Evolutionary conservation across 73 alveolate genomes (phyloP), one percentile per base, ranked within the genome.

Genomic region (Breviolum minutum): DNA sequence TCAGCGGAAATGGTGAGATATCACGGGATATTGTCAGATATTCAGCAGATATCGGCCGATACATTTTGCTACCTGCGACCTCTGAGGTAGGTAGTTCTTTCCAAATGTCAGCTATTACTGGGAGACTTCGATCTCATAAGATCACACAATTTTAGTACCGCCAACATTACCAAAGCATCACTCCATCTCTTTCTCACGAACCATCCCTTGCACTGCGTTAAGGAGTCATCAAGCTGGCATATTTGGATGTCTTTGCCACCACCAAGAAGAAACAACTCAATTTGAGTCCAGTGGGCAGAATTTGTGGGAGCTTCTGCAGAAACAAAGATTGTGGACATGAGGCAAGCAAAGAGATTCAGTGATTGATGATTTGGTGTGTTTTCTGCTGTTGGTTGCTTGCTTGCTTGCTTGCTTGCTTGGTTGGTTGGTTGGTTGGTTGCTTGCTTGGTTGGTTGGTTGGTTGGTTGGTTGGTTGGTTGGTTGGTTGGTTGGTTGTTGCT

Each of bases 321-420:
- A 92, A 74, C 66, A n/a, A 92, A 80, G 79, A 92, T 63, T 92
- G 97, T 64, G 97, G 97, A 10, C 97, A 92, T 79, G 97, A 92
- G 97, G 97, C 71, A 32, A 9, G 54, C 5, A 40, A 40, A 40
- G 54, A 40, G 54, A 40, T 40, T 40, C 54, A 40, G 79, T 26
- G 7, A 62, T 9, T 8, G 14, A 12, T 22, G 79, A 20, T 6
- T 84, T 11, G 26, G 16, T 74, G 20, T 54, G 71, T 69, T 11
- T 29, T 29, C 17, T 13, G 68, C 73, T 29, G 24, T 76, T 76
- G 80, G 80, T 70, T 10, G 80, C 27, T n/a, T n/a, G n/a, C n/a
- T n/a, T n/a, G n/a, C n/a, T n/a, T n/a, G n/a, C n/a, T n/a, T n/a
- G n/a, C n/a, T n/a, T n/a, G n/a, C n/a, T n/a, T n/a, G n/a, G n/a